Conservation (phyloP, 192 early-diverging fungal genomes). For the Mortierella antarctica region DNA sequence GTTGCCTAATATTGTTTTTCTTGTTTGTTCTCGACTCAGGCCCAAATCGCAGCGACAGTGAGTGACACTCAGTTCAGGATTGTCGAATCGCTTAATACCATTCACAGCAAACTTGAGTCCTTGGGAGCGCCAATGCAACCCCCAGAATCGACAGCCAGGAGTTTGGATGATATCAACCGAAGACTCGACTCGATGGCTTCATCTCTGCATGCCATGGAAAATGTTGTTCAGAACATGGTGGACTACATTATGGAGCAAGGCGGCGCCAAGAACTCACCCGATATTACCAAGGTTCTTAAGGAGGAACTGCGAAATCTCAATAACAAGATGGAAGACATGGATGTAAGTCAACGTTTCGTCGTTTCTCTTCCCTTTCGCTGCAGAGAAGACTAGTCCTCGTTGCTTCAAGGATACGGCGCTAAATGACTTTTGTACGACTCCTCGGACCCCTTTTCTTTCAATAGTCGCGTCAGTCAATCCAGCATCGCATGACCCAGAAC, state of each 20-base stretch:
- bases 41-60: constrained; percentile 27
- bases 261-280: background rate
- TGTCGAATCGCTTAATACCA: constrained; percentile 34
- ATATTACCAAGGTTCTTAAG: constrained; percentile 38
- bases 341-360: constrained; percentile 12
- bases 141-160: constrained; percentile 26
- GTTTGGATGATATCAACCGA: constrained; percentile 23
- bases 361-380: background rate
- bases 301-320: constrained; percentile 32
- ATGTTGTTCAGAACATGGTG: constrained; percentile 35
- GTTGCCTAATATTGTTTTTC: background rate
- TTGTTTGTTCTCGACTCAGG: background rate
- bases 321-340: constrained; percentile 50
- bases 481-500: constrained; percentile 29
- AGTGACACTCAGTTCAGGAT: constrained; percentile 42
- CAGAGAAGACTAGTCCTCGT: background rate
- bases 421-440: background rate
- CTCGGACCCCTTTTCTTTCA: background rate
- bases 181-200: constrained; percentile 16
- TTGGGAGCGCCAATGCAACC: constrained; percentile 33
- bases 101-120: constrained; percentile 45
- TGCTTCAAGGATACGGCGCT: background rate
- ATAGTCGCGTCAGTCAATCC: constrained; percentile 34
- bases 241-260: constrained; percentile 22
- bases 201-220: constrained; percentile 41